A percentile compares a stretch with the other conserved stretches of the same genome.
phyloP scores from a whole-genome alignment of 148 eudicot species.

The Cornus kousa region DNA sequence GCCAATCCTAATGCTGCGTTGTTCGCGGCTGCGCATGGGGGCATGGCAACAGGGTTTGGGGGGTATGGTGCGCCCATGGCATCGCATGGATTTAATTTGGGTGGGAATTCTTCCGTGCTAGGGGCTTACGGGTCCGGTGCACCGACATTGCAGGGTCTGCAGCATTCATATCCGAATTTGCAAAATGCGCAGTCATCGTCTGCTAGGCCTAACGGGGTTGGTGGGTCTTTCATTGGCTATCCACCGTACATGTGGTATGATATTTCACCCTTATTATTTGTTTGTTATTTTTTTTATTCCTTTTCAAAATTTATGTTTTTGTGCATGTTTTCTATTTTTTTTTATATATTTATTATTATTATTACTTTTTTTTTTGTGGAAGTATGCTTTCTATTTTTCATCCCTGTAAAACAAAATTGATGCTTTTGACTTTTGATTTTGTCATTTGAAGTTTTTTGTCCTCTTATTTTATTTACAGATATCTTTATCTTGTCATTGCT shows the following conservation, averaged over 20 bases:
- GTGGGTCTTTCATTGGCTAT: slow-evolving; percentile 22
- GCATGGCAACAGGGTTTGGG: slow-evolving; percentile 12
- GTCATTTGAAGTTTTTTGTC: not conserved
- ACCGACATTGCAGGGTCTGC: slow-evolving; percentile 19
- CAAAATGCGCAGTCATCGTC: slow-evolving; percentile 6
- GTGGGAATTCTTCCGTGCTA: slow-evolving; percentile 11
- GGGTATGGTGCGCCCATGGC: slow-evolving; percentile 11
- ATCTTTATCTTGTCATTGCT: not conserved
- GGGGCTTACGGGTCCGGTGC: slow-evolving; percentile 14
- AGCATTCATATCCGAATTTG: slow-evolving; percentile 15
- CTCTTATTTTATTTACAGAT: not conserved
- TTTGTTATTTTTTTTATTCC: not conserved
- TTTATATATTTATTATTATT: too few relatives aligned
- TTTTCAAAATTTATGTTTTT: not conserved
- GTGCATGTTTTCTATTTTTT: not conserved
- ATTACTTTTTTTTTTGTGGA: too few relatives aligned
- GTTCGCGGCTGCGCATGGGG: not conserved
- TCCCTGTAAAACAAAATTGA: not conserved
- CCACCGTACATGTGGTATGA: slow-evolving; percentile 16
- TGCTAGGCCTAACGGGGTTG: slow-evolving; percentile 8
- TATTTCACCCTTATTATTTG: not conserved
- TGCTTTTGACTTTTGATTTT: not conserved
- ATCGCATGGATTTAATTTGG: slow-evolving; percentile 6
- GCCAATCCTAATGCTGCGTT: slow-evolving; percentile 9
- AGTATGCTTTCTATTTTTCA: not conserved